Base-by-base conservation (phyloP, 2,329 filamentous ascomycete species). In the Diaporthe vexans region DNA sequence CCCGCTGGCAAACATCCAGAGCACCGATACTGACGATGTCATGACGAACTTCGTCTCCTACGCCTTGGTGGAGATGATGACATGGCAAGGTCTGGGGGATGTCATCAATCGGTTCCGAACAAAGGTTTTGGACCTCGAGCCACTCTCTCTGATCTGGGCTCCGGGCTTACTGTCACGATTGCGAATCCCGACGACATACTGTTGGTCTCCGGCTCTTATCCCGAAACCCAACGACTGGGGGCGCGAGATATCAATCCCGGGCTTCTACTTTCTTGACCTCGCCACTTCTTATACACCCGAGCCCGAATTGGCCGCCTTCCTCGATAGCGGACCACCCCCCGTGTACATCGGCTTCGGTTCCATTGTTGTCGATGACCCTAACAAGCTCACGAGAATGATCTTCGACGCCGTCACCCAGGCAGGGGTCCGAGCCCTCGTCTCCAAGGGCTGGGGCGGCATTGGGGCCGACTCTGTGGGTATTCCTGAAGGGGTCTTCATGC, bases 61-160 rank as follows among this genome's bases (percentile, higher is more conserved):
- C 79, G 91, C 93, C 0, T 86, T 97, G 26, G 93, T 97, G 2
- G 95, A 98, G 78, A 94, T 97, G 90, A 91, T 98, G 88, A 95
- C 95, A 15, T 97, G 95, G 95, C 95, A 98, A 83, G 95, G 95
- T 0, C 85, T 98, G 5, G 95, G 95, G 51, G 95, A 98, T 82
- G 87, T 98, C 8, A 96, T 98, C 80, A 98, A 98, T 80, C 89
- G 92, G 15, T 98, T 98, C 79, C 89, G 95, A 70, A 91, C 93
- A 77, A 91, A 92, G 74, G 90, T 90, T 19, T 87, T 97, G 1
- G 93, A 93, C 35, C 85, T 98, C 0, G 93, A 97, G 58, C 90
- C 93, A 0, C 88, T 98, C 56, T 95, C 93, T 75, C 86, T 94
- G 10, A 92, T 97, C 65, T 96, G 93, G 89, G 95, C 94, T 3